A percentile compares a stretch with the other conserved stretches of the same genome.
phyloP scores from a whole-genome alignment of 805 yeast genomes.

The Candida fluviatilis region DNA sequence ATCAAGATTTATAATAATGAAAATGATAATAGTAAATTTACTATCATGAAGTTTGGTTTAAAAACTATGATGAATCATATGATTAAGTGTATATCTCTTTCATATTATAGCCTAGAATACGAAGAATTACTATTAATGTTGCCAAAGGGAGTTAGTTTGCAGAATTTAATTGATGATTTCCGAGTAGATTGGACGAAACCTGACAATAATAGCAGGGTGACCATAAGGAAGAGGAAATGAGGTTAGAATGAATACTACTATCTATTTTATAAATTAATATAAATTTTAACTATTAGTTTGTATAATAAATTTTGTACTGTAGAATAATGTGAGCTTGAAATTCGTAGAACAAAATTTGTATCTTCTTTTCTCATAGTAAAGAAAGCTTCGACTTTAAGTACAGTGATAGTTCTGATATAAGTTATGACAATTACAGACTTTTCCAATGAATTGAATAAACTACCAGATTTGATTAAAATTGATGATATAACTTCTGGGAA shows the following conservation, averaged over 20 bases:
- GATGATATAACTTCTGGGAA: slow-evolving; percentile 43
- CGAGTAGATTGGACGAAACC: slow-evolving; percentile 23
- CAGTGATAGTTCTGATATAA: no score
- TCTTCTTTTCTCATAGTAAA: no score
- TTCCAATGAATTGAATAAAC: slow-evolving; percentile 6
- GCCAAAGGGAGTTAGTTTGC: slow-evolving; percentile 22
- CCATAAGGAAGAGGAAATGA: slow-evolving; percentile 18
- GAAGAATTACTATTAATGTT: slow-evolving; percentile 21
- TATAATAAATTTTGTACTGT: no score
- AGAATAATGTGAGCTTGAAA: no score
- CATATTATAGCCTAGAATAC: slow-evolving; percentile 36
- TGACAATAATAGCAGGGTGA: slow-evolving; percentile 17
- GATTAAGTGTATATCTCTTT: slow-evolving; percentile 18
- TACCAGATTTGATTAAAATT: slow-evolving; percentile 34
- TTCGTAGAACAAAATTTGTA: no score
- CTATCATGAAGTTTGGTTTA: slow-evolving; percentile 43
- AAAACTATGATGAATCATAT: slow-evolving; percentile 28
- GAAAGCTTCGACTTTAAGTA: no score
- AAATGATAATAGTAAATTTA: slow-evolving; percentile 24
- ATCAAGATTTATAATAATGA: slow-evolving; percentile 28
- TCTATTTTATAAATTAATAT: no score
- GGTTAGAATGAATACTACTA: no score
- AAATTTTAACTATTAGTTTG: no score
- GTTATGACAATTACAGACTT: not conserved
- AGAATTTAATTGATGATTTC: slow-evolving; percentile 16